Evolutionary conservation across 345 rosid genomes (phyloP).

Genomic region (Pistacia integerrima): DNA sequence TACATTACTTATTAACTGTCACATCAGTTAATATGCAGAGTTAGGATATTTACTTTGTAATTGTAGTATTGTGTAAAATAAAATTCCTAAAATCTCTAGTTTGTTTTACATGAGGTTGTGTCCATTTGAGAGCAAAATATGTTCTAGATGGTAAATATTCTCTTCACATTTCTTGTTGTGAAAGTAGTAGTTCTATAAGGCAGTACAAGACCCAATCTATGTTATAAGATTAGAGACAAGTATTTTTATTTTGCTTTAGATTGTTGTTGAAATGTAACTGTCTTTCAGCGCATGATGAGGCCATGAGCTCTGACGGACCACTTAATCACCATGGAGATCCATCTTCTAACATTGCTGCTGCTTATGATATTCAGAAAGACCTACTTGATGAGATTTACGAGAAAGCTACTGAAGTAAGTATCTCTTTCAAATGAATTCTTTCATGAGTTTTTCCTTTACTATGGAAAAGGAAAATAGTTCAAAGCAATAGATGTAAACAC

Average conservation of each 20-base stretch:
- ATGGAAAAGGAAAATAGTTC: not conserved
- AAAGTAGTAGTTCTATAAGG: not conserved
- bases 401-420: conserved; percentile 47
- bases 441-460: not conserved
- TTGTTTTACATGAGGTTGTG: too few relatives aligned
- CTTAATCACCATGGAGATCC: conserved; percentile 37
- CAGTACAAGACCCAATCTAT: not conserved
- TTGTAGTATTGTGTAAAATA: too few relatives aligned
- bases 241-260: not conserved
- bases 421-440: not conserved
- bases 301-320: conserved; percentile 34
- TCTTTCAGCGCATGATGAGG: conserved; percentile 34
- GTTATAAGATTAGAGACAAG: not conserved
- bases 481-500: not conserved
- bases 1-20: too few relatives aligned
- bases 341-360: conserved; percentile 23
- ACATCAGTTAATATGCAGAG: too few relatives aligned
- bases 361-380: conserved; percentile 43
- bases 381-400: conserved; percentile 58
- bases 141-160: not conserved
- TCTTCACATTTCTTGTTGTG: not conserved
- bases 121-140: not conserved
- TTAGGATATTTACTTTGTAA: too few relatives aligned
- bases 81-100: too few relatives aligned
- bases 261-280: conserved; percentile 11